Evolutionary conservation across 805 yeast species (phyloP).

Genomic region (Yarrowia hollandica): DNA sequence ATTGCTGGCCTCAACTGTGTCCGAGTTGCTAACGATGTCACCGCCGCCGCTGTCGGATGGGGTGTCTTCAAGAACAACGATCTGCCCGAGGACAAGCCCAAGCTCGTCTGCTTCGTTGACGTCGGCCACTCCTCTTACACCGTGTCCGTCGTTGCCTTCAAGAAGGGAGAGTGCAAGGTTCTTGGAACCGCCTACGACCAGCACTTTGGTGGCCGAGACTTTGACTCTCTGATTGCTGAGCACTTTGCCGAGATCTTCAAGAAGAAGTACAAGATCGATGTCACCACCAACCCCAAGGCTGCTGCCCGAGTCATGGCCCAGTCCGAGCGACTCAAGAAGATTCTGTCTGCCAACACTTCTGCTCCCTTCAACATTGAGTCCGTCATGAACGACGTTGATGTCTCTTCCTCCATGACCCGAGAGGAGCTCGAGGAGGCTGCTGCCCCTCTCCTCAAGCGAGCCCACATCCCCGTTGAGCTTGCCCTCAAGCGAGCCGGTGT

Average conservation of each 20-base stretch:
- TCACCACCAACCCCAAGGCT: slow-evolving; percentile 89
- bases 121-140: slow-evolving; percentile 96
- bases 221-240: slow-evolving; percentile 90
- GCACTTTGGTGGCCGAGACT: slow-evolving; percentile 97
- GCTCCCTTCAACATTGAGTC: slow-evolving; percentile 97
- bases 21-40: slow-evolving; percentile 93
- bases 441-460: slow-evolving; percentile 74
- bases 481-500: slow-evolving; percentile 83
- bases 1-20: slow-evolving; percentile 98
- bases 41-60: slow-evolving; percentile 99
- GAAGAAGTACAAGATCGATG: slow-evolving; percentile 89
- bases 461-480: slow-evolving; percentile 71
- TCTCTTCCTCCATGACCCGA: slow-evolving; percentile 82
- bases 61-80: slow-evolving; percentile 94
- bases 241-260: slow-evolving; percentile 93
- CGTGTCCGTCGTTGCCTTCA: slow-evolving; percentile 84
- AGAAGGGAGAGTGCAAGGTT: slow-evolving; percentile 93
- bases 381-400: slow-evolving; percentile 96
- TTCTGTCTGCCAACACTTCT: slow-evolving; percentile 88
- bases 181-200: slow-evolving; percentile 91
- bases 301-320: slow-evolving; percentile 89
- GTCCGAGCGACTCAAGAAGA: slow-evolving; percentile 92
- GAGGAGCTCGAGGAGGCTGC: slow-evolving; percentile 91
- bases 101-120: slow-evolving; percentile 89
- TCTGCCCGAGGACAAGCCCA: slow-evolving; percentile 89